phyloP scores from a whole-genome alignment of 1,284 basidiomycete genomes.

The Lignosus rhinocerotis region DNA sequence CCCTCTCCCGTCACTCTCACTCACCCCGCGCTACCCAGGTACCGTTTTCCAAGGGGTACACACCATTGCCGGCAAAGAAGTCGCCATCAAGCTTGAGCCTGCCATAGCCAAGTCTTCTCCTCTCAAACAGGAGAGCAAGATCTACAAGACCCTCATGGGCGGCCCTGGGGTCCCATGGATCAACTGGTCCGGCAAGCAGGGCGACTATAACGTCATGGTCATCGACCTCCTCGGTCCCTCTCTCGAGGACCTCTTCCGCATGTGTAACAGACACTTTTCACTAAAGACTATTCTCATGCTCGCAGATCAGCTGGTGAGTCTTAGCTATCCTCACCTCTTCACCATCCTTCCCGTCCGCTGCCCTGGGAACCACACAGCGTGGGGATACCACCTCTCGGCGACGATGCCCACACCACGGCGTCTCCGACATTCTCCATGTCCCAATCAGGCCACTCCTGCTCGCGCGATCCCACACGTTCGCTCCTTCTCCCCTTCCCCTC shows the following conservation, averaged over 20 bases:
- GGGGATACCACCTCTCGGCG: not conserved
- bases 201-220: conserved; percentile 97
- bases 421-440: conserved; percentile 2
- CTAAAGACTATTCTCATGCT: conserved; percentile 92
- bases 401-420: not conserved
- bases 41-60: conserved; percentile 95
- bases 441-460: not conserved
- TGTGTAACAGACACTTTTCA: conserved; percentile 90
- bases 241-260: conserved; percentile 93
- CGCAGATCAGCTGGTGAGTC: conserved; percentile 86
- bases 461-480: not conserved
- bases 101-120: conserved; percentile 80
- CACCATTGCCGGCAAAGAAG: conserved; percentile 94
- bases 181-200: conserved; percentile 92
- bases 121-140: conserved; percentile 89
- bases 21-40: conserved; percentile 43
- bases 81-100: conserved; percentile 96
- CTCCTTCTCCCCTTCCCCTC: not conserved
- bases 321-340: conserved; percentile 2
- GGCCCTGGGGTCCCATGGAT: conserved; percentile 95
- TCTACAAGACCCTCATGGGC: conserved; percentile 92
- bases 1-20: conserved; percentile 5
- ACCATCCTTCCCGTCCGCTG: not conserved
- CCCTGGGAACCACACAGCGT: not conserved
- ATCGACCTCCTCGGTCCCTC: conserved; percentile 93